Conservation (phyloP, 1,139 yeast species). For the Blastobotrys malaysiensis region DNA sequence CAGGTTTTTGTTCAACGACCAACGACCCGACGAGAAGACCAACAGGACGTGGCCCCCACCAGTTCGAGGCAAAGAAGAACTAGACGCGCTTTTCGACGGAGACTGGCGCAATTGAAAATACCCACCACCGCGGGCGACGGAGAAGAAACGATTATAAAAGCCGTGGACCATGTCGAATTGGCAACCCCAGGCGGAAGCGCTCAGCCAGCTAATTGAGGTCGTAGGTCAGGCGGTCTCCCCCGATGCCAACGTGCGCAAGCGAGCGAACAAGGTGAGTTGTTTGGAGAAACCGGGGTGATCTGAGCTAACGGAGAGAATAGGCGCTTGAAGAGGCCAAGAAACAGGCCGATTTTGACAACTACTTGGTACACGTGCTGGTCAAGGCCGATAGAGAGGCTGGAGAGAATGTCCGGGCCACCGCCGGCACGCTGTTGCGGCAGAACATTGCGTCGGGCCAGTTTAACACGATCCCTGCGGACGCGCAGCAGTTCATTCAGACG, state of each 20-base stretch:
- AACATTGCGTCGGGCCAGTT: conserved; percentile 40
- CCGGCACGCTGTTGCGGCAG: conserved; percentile 82
- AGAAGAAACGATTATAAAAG: background rate
- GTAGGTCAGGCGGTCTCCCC: conserved; percentile 64
- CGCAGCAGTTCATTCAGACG: conserved; percentile 53
- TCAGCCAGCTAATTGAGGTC: conserved; percentile 58
- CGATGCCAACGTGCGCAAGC: conserved; percentile 47
- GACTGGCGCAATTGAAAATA: background rate
- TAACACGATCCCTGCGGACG: conserved; percentile 28
- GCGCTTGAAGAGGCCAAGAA: conserved; percentile 62
- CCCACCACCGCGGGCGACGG: too few relatives aligned
- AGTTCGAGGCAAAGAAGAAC: background rate
- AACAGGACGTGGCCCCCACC: background rate
- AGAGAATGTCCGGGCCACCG: conserved; percentile 73
- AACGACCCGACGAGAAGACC: background rate
- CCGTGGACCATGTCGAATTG: conserved; percentile 36
- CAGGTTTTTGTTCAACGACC: background rate
- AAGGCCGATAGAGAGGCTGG: conserved; percentile 42
- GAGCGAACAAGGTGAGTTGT: conserved; percentile 37
- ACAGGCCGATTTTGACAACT: conserved; percentile 75
- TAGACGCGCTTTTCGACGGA: background rate
- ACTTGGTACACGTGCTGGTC: conserved; percentile 64
- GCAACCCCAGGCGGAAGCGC: conserved; percentile 58
- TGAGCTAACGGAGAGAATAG: conserved; percentile 19
- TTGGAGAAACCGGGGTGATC: background rate